phyloP scores from a whole-genome alignment of 441 rosid genomes.

The Pelargonium citronellum region DNA sequence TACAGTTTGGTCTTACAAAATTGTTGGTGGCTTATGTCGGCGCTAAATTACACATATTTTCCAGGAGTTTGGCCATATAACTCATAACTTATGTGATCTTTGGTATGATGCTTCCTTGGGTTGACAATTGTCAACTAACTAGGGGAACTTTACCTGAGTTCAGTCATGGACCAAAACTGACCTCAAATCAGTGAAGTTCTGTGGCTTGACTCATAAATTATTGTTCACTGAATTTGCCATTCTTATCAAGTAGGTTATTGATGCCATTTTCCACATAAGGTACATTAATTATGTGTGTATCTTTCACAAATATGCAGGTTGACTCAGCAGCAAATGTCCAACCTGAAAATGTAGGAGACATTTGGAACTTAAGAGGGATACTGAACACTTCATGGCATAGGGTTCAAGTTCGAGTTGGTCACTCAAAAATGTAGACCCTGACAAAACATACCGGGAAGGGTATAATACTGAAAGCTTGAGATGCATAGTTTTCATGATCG shows the following conservation, averaged over 20 bases:
- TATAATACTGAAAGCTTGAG: too few relatives aligned
- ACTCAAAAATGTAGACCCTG: constrained; percentile 52
- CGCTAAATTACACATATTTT: too few relatives aligned
- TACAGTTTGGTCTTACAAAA: too few relatives aligned
- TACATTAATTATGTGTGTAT: background rate
- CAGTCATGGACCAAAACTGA: background rate
- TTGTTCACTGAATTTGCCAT: too few relatives aligned
- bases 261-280: background rate
- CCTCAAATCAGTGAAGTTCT: background rate
- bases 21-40: too few relatives aligned
- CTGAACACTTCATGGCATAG: constrained; percentile 95
- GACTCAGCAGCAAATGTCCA: constrained; percentile 94
- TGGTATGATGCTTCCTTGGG: too few relatives aligned
- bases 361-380: constrained; percentile 93
- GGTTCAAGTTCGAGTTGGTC: constrained; percentile 67
- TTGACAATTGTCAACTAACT: too few relatives aligned
- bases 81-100: too few relatives aligned
- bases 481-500: too few relatives aligned
- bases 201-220: too few relatives aligned
- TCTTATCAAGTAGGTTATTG: background rate
- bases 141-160: background rate
- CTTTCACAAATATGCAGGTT: constrained; percentile 41
- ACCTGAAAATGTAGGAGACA: constrained; percentile 71
- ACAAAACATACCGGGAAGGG: too few relatives aligned
- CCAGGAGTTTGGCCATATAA: too few relatives aligned